These are phyloP conservation scores for Hymenoscyphus albidus DNA, from an alignment of 2,329 filamentous ascomycete genomes.

Conservation along the genomic window DNA sequence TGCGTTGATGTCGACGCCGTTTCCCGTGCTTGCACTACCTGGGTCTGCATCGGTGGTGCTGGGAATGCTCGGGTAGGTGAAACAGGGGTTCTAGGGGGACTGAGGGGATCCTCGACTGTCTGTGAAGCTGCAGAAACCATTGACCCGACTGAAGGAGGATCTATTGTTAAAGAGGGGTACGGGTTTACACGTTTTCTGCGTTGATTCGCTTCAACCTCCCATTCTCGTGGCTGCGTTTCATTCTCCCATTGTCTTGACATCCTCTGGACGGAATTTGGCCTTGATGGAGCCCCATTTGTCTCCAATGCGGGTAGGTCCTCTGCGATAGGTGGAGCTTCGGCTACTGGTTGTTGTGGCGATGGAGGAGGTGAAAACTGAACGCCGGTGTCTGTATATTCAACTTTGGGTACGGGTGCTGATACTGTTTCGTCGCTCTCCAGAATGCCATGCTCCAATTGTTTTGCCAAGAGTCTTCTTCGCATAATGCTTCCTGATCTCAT, in stretches of 20 bases:
- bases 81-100: constrained; percentile 62
- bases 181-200: constrained; percentile 64
- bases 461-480: constrained; percentile 51
- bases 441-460: constrained; percentile 51
- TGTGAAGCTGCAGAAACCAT: constrained; percentile 67
- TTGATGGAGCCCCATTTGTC: constrained; percentile 4
- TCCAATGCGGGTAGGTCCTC: constrained; percentile 38
- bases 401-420: constrained; percentile 36
- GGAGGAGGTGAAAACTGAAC: constrained; percentile 80
- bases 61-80: constrained; percentile 44
- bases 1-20: constrained; percentile 60
- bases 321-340: constrained; percentile 40
- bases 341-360: constrained; percentile 42
- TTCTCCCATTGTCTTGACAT: constrained; percentile 37
- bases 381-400: constrained; percentile 68
- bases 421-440: constrained; percentile 47
- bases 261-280: constrained; percentile 13
- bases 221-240: constrained; percentile 39
- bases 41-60: constrained; percentile 35
- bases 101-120: constrained; percentile 58
- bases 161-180: constrained; percentile 43
- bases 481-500: constrained; percentile 52
- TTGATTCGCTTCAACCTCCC: constrained; percentile 69
- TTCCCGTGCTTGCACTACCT: constrained; percentile 24
- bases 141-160: constrained; percentile 40